Evolutionary conservation across 257 asterid genomes (phyloP), one percentile per base, ranked within the genome.

Genomic region (Forsythia viridissima): DNA sequence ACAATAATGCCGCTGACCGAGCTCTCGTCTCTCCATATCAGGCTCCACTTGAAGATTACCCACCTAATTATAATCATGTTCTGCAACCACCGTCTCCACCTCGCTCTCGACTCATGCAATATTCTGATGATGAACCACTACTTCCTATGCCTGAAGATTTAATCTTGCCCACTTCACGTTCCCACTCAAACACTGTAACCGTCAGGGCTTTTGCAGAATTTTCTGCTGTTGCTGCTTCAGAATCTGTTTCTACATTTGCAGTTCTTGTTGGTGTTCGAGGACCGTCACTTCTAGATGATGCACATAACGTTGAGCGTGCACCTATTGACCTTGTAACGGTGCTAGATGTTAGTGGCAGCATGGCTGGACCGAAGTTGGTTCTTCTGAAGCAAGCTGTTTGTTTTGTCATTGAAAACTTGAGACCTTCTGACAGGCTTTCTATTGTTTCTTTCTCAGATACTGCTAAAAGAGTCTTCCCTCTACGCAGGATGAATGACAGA

Each of bases 321-420:
- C 87, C 84, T 41, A 83, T 87, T 71, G 91, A 87, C 74, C 89
- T 87, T 51, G 87, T 87, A 38, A 61, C 80, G 13, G 82, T 86
- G 48, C 87, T 86, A 44, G 89, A 86, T 78, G 81, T 81, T 34
- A 86, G 88, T 61, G 83, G 84, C 69, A 87, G 90, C 82, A 87
- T 87, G 91, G 39, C 37, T 7, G 89, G 89, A 13, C 36, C 76
- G 30, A 86, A 86, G 76, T 42, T 83, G 63, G 7, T 59, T 11
- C 89, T 85, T 71, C 72, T 80, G 37, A 82, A 85, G 79, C 77
- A 43, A 48, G 89, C 86, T 44, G 79, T 80, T 63, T 7, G 55
- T 42, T 85, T 85, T 37, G 81, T 83, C 73, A 78, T 85, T 37
- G 81, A 85, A 8, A 83, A 82, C 68, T 42, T 85, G 77, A 81